Conservation (phyloP, 371 early-diverging fungal species). For the Chytridium lagenaria region DNA sequence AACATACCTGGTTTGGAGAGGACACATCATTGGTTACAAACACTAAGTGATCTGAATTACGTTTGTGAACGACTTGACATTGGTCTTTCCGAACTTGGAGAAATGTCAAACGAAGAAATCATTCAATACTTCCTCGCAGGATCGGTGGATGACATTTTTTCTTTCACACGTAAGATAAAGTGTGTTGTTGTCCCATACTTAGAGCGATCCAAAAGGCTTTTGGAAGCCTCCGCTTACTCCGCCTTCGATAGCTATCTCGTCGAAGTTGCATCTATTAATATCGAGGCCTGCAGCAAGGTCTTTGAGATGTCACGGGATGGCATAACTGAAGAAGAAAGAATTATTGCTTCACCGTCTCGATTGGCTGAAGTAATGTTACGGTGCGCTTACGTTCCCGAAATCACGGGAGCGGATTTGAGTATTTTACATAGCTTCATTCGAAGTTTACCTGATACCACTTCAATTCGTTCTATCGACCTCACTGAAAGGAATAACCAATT, state of each 20-base stretch:
- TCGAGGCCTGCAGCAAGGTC: conserved; percentile 23
- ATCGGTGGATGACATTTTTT: conserved; percentile 42
- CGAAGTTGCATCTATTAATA: conserved; percentile 16
- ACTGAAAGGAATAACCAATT: not conserved
- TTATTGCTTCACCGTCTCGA: not conserved
- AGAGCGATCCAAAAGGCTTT: conserved; percentile 28
- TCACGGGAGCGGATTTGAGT: conserved; percentile 11
- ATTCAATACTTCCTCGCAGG: conserved; percentile 57
- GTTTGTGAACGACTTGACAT: conserved; percentile 20
- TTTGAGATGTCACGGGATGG: conserved; percentile 20
- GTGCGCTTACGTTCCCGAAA: conserved; percentile 33
- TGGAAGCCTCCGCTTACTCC: not conserved
- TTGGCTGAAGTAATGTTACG: conserved; percentile 30
- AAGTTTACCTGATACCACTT: conserved; percentile 32
- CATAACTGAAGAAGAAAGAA: conserved; percentile 1
- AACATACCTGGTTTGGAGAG: conserved; percentile 58
- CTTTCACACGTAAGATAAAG: conserved; percentile 59
- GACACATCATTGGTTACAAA: conserved; percentile 35
- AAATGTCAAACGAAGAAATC: conserved; percentile 59
- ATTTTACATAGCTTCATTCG: conserved; percentile 19
- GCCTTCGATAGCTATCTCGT: conserved; percentile 21
- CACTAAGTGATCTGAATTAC: conserved; percentile 68
- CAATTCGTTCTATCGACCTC: too few relatives aligned
- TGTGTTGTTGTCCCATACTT: conserved; percentile 67
- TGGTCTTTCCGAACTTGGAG: conserved; percentile 47